Base-by-base conservation (phyloP, 2,329 filamentous ascomycete genomes). In the Diaporthe velutina region DNA sequence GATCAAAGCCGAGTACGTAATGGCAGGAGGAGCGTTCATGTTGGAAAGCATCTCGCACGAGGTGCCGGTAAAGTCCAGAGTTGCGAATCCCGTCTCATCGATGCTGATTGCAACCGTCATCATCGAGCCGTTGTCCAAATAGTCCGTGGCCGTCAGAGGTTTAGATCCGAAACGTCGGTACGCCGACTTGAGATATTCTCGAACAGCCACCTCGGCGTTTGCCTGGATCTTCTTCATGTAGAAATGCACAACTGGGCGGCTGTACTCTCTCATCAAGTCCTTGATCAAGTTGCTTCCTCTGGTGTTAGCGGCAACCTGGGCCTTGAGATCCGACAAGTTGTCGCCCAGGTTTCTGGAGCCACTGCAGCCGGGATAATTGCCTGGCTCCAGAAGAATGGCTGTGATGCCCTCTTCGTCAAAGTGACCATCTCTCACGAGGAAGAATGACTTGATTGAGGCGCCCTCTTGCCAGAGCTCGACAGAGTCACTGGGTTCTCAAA, bases 391-490 rank as follows among this genome's bases (percentile, higher is more conserved):
- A 25, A 76, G 74, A 57, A 70, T 73, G 8, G 68, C 73, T 5
- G 73, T 64, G 15, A 76, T 73, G 45, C 74, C 68, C 9, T 76
- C 55, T 48, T 76, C 75, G 35, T 74, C 73, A 67, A 85, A 85
- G 13, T 81, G 74, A 33, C 83, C 82, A 19, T 79, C 78, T 12
- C 81, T 84, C 48, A 84, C 82, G 9, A 84, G 80, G 73, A 83
- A 84, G 79, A 84, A 82, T 0, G 82, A 80, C 8, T 81, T 81
- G 42, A 86, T 83, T 15, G 81, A 83, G 45, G 84, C 81, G 6
- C 86, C 86, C 72, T 87, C 86, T 75, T 87, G 83, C 83, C 84
- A 87, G 5, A 87, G 77, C 75, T 83, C 81, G 13, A 79, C 84
- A 10, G 81, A 83, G 48, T 85, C 83, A 4, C 55, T 60, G 22